phyloP scores from a whole-genome alignment of 345 rosid species.

The Linum trigynum region DNA sequence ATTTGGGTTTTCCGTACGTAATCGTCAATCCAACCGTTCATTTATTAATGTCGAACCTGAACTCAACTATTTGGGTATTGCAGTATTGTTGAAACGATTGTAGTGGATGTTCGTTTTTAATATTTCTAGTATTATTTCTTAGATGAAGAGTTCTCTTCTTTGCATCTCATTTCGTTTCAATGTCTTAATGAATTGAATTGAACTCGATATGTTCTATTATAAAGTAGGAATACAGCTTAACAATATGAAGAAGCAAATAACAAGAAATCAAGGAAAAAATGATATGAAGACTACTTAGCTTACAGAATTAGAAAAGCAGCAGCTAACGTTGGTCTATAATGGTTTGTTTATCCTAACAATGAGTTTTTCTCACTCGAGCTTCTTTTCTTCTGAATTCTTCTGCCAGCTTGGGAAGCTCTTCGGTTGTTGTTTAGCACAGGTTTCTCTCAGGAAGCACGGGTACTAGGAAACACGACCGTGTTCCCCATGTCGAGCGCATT shows the following conservation, averaged over 20 bases:
- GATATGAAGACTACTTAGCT: neutral
- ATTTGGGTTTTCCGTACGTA: no score
- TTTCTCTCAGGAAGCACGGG: no score
- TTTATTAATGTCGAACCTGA: no score
- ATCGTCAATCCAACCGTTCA: no score
- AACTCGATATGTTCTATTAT: neutral
- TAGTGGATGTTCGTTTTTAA: no score
- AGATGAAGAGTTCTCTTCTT: neutral
- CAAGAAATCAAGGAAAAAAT: no score
- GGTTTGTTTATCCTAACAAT: neutral
- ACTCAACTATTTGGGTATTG: no score
- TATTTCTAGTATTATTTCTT: no score
- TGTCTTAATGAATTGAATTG: neutral
- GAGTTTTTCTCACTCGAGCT: constrained; percentile 15
- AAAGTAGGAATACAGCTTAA: neutral
- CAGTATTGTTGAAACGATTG: no score
- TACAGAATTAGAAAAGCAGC: neutral
- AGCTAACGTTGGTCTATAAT: neutral
- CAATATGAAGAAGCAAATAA: neutral
- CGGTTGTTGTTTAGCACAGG: constrained; percentile 62
- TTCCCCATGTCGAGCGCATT: no score
- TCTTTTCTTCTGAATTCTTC: constrained; percentile 13
- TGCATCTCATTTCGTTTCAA: neutral
- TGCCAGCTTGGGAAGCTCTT: constrained; percentile 48
- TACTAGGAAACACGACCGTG: no score